Percentiles rank a stretch among this genome's conserved stretches.
phyloP scores from a whole-genome alignment of 164 flowering plant genomes.

The Warburgia ugandensis region DNA sequence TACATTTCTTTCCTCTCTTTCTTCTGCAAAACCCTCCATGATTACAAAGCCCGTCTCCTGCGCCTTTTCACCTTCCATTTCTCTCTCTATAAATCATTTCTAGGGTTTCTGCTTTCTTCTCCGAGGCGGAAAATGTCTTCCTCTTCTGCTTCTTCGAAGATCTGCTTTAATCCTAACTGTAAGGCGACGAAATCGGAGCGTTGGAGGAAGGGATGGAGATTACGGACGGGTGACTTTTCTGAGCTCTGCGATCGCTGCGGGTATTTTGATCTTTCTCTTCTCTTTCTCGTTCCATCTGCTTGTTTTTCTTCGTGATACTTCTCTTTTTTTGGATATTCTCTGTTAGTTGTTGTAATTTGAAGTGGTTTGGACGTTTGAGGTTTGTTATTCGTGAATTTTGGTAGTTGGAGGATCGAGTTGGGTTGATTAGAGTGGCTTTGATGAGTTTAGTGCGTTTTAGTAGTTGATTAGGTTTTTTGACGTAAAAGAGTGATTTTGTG shows the following conservation, averaged over 20 bases:
- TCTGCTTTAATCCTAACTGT: constrained; percentile 68
- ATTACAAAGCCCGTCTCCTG: neutral
- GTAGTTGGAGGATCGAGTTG: neutral
- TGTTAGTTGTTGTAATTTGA: neutral
- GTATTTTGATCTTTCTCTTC: constrained; percentile 35
- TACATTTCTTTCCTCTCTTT: neutral
- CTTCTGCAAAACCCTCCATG: neutral
- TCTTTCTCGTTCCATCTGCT: neutral
- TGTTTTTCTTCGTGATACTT: neutral
- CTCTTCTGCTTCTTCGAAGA: constrained; percentile 19
- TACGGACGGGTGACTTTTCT: constrained; percentile 57
- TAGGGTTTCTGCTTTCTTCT: constrained; percentile 1
- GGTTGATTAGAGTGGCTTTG: too few species aligned
- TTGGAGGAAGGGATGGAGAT: constrained; percentile 70
- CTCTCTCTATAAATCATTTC: neutral
- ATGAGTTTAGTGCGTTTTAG: too few species aligned
- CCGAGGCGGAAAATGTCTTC: constrained; percentile 1
- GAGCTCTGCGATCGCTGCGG: constrained; percentile 87
- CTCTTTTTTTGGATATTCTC: neutral
- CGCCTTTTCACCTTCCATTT: too few species aligned
- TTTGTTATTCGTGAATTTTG: neutral
- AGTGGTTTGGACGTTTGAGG: too few species aligned
- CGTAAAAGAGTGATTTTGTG: too few species aligned
- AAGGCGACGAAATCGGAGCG: constrained; percentile 40
- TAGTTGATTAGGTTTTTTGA: too few species aligned